These are phyloP conservation scores for Nadsonia fulvescens DNA, from an alignment of 805 yeast genomes.

Conservation along the genomic window DNA sequence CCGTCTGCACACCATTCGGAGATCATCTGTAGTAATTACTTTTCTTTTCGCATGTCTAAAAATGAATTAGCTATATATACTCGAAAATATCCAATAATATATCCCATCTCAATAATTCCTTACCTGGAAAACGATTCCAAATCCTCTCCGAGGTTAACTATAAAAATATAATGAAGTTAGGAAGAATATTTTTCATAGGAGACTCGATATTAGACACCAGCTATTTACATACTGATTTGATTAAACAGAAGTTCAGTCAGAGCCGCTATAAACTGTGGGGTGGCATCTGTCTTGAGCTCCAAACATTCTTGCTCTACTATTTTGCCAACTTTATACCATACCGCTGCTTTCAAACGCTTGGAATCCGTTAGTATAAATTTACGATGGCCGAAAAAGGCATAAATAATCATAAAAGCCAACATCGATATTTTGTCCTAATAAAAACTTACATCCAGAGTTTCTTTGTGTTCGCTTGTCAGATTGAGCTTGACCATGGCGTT, in stretches of 20 bases:
- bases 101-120: constrained; percentile 5
- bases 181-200: constrained; percentile 7
- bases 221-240: constrained; percentile 12
- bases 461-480: too few species aligned
- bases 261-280: constrained; percentile 18
- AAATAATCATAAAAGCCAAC: too few species aligned
- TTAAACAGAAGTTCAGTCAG: constrained; percentile 17
- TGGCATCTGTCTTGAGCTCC: constrained; percentile 10
- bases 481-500: too few species aligned
- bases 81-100: not conserved
- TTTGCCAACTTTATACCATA: constrained; percentile 16
- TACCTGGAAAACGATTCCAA: constrained; percentile 16
- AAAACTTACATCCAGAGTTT: too few species aligned
- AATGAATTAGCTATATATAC: not conserved
- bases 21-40: constrained; percentile 13
- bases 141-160: constrained; percentile 14
- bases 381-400: too few species aligned
- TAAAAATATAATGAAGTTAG: too few species aligned
- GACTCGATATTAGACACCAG: constrained; percentile 1
- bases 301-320: constrained; percentile 16
- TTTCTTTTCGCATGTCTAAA: constrained; percentile 18
- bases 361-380: not conserved
- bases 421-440: too few species aligned
- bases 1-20: constrained; percentile 16
- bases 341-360: constrained; percentile 12